A percentile compares a stretch with the other conserved stretches of the same genome.
These are phyloP conservation scores for Pleurotus eryngii DNA, from an alignment of 768 basidiomycete species.

Conservation along the genomic window DNA sequence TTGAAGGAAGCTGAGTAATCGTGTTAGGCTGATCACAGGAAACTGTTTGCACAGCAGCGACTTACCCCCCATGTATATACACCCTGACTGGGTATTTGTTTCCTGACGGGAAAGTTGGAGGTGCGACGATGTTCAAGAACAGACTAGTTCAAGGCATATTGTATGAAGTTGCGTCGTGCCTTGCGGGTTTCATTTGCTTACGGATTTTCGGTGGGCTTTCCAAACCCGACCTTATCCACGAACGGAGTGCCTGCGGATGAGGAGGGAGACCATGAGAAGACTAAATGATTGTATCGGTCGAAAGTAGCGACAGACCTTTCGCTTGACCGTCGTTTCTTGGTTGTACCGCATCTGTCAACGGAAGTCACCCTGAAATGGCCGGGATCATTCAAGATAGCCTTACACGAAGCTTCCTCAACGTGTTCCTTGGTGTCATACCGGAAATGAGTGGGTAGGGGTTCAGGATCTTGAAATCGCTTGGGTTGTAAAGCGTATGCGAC, in stretches of 20 bases:
- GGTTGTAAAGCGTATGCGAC: constrained; percentile 72
- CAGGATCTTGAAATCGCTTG: constrained; percentile 59
- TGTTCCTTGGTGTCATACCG: constrained; percentile 61
- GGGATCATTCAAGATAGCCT: constrained; percentile 19
- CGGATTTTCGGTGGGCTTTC: constrained; percentile 71
- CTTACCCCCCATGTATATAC: constrained; percentile 76
- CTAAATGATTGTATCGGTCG: neutral
- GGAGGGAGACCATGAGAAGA: neutral
- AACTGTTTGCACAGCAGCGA: neutral
- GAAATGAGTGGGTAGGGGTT: constrained; percentile 49
- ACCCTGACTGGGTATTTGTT: constrained; percentile 61
- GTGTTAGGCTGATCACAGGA: neutral
- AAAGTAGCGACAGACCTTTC: constrained; percentile 30
- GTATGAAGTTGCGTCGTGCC: neutral
- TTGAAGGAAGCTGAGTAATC: constrained; percentile 59
- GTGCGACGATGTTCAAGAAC: constrained; percentile 63
- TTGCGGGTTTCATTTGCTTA: constrained; percentile 22
- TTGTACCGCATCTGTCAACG: constrained; percentile 50
- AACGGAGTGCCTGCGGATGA: constrained; percentile 37
- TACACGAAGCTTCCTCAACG: constrained; percentile 54
- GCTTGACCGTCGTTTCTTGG: constrained; percentile 66
- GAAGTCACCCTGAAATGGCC: neutral
- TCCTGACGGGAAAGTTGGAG: constrained; percentile 45
- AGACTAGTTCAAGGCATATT: constrained; percentile 33
- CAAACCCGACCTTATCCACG: constrained; percentile 62